Evolutionary conservation across 2,329 filamentous ascomycete genomes (phyloP).

Genomic region (Kalaharituber pfeilii): DNA sequence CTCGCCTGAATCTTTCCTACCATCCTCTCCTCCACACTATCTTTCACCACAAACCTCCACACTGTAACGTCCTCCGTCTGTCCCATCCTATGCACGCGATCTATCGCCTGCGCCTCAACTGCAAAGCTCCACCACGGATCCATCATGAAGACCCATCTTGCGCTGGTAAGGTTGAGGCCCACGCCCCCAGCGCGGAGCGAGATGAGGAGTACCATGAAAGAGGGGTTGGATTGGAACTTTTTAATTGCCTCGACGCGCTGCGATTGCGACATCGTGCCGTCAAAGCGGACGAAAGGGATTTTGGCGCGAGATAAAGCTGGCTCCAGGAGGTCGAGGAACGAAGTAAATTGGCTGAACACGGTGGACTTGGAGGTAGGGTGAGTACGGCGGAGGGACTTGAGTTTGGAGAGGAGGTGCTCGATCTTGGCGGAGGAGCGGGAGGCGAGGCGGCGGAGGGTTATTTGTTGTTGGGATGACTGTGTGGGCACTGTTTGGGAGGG

Average conservation of each 20-base stretch:
- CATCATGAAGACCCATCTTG: constrained; percentile 93
- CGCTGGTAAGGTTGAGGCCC: constrained; percentile 77
- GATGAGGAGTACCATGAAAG: constrained; percentile 60
- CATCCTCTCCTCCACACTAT: constrained; percentile 92
- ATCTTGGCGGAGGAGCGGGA: constrained; percentile 75
- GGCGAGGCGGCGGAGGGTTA: constrained; percentile 44
- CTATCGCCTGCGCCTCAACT: constrained; percentile 90
- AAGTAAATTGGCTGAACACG: constrained; percentile 94
- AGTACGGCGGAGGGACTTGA: constrained; percentile 46
- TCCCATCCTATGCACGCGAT: constrained; percentile 93
- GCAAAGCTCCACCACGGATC: constrained; percentile 99
- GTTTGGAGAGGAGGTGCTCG: constrained; percentile 54
- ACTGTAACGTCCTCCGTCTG: constrained; percentile 76
- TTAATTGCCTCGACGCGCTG: constrained; percentile 58
- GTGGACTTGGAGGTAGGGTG: constrained; percentile 65
- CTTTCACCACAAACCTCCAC: constrained; percentile 70
- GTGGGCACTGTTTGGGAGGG: constrained; percentile 32
- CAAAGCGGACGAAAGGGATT: constrained; percentile 69
- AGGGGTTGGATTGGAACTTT: constrained; percentile 46
- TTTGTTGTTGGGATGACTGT: constrained; percentile 29
- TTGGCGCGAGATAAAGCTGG: constrained; percentile 55
- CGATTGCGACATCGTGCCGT: constrained; percentile 80
- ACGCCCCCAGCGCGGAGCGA: constrained; percentile 82
- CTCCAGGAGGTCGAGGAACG: constrained; percentile 80
- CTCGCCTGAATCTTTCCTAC: constrained; percentile 67